Conservation (phyloP, 2,329 filamentous ascomycete species). For the Aspergillus bombycis region DNA sequence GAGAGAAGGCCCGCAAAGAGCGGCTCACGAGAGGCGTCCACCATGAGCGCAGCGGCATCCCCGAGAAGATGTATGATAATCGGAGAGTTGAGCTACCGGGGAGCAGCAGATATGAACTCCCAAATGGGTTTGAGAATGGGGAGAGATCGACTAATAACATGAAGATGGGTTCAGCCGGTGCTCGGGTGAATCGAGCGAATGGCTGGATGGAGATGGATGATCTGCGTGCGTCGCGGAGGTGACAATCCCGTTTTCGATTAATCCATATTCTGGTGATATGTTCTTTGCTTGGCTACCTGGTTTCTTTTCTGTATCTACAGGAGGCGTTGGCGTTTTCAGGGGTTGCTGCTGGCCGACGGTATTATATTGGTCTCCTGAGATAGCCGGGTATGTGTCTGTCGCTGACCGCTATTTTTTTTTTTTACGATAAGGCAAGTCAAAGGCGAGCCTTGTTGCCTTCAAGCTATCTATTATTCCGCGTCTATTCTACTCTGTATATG, state of each 20-base stretch:
- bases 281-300: neutral
- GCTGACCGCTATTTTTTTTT: neutral
- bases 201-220: conserved; percentile 12
- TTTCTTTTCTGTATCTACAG: neutral
- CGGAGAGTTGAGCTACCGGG: conserved; percentile 21
- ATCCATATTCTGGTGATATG: neutral
- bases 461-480: neutral
- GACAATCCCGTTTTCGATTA: neutral
- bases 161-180: neutral
- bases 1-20: conserved; percentile 10
- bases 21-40: conserved; percentile 21
- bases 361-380: neutral
- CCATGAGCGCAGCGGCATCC: conserved; percentile 23
- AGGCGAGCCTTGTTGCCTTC: neutral
- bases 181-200: neutral
- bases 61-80: conserved; percentile 32
- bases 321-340: neutral
- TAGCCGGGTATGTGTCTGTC: neutral
- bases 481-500: neutral
- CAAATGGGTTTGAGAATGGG: neutral
- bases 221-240: neutral
- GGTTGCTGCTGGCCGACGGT: neutral
- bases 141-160: neutral
- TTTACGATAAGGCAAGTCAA: neutral
- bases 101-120: conserved; percentile 10